These are phyloP conservation scores for Phaffomyces opuntiae DNA, from an alignment of 805 yeast species.

Conservation along the genomic window DNA sequence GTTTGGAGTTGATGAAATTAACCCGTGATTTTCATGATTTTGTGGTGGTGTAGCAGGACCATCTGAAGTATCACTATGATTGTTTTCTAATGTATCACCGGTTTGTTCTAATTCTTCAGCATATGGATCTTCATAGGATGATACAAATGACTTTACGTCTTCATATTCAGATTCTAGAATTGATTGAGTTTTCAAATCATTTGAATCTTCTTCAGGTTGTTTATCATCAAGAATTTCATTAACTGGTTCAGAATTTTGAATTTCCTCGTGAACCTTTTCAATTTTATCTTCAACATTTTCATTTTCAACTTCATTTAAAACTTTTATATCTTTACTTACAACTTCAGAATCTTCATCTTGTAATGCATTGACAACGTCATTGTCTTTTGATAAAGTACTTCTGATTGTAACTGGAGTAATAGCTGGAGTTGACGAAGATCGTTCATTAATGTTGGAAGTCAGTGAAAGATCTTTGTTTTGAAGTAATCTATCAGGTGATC, in stretches of 20 bases:
- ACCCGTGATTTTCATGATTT: slow-evolving; percentile 10
- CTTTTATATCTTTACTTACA: not conserved
- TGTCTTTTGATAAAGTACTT: too few relatives aligned
- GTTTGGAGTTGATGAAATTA: slow-evolving; percentile 22
- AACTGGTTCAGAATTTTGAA: not conserved
- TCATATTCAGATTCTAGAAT: slow-evolving; percentile 1
- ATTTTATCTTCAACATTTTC: slow-evolving; percentile 23
- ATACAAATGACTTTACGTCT: slow-evolving; percentile 24
- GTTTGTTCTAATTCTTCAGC: slow-evolving; percentile 6
- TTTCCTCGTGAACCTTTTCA: not conserved
- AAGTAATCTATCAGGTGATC: slow-evolving; percentile 4
- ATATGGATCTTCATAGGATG: slow-evolving; percentile 19
- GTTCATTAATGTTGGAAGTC: not conserved
- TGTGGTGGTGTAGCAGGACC: slow-evolving; percentile 23
- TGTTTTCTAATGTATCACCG: slow-evolving; percentile 3
- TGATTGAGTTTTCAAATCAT: not conserved
- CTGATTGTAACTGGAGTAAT: not conserved
- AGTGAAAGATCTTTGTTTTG: not conserved
- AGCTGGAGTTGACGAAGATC: not conserved
- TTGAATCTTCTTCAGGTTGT: not conserved
- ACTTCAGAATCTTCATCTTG: too few relatives aligned
- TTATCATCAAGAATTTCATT: not conserved
- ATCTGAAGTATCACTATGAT: slow-evolving; percentile 9
- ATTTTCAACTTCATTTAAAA: not conserved
- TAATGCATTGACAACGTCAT: too few relatives aligned